Evolutionary conservation across 805 yeast genomes (phyloP), one percentile per base, ranked within the genome.

Genomic region (Cyberlindnera maclurae): DNA sequence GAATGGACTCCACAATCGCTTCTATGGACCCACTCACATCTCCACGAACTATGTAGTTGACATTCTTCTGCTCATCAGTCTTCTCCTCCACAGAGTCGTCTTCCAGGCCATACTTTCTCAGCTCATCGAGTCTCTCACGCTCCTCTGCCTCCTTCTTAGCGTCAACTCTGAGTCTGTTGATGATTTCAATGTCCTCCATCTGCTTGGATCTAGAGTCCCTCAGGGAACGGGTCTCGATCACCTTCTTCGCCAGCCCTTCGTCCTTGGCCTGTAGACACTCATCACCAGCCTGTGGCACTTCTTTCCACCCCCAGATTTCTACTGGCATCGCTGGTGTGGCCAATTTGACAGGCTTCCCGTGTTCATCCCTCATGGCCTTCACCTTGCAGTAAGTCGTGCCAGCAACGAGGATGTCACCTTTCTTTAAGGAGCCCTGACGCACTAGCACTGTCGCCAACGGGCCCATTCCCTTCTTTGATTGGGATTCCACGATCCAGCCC

Each of bases 11-110:
- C 29, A 67, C 71, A 26, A 93, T 83, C 2, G 98, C 98, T 57
- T 93, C 98, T 0, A 85, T 83, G 1, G 97, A 89, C 0, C 98
- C 98, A 49, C 81, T 79, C 1, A 90, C 97, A 62, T 93, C 98
- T 0, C 96, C 84, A 55, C 85, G 87, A 27, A 93, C 67, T 20
- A 93, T 79, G 47, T 80, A 87, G 24, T 77, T 75, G 4, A 76
- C 62, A 11, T 62, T 63, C 31, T 43, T 32, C 40, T 46, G 52
- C 12, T 63, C 57, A 22, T 39, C 31, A 5, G 46, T 51, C 5
- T 57, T 58, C 17, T 18, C 31, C n/a, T 16, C 43, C 3, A 51
- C 45, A 7, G 56, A 64, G 8, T 55, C 62, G 11, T 52, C 40
- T 70, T 63, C 73, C 39, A 83, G 67, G 0, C 94, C 94, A 37